These are phyloP conservation scores for Fusarium setosum DNA, from an alignment of 2,329 filamentous ascomycete species.

Conservation along the genomic window DNA sequence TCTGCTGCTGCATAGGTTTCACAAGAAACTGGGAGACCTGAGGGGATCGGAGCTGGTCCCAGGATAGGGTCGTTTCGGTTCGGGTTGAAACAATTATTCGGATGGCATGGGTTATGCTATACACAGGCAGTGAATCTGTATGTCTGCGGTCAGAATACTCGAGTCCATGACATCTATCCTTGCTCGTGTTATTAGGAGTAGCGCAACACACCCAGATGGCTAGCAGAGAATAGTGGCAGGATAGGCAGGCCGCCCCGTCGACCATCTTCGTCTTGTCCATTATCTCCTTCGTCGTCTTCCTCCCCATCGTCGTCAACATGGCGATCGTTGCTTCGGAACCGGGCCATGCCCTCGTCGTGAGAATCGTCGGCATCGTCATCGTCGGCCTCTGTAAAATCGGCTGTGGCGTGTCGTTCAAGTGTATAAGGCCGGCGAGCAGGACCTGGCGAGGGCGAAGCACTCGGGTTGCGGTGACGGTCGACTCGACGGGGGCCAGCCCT, in stretches of 20 bases:
- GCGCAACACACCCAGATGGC: constrained; percentile 72
- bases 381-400: constrained; percentile 74
- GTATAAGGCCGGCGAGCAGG: constrained; percentile 42
- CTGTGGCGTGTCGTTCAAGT: constrained; percentile 63
- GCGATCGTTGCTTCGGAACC: constrained; percentile 36
- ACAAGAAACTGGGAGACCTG: constrained; percentile 96
- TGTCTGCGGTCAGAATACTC: constrained; percentile 10
- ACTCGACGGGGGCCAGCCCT: constrained; percentile 49
- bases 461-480: constrained; percentile 42
- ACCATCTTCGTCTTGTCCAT: constrained; percentile 55
- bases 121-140: constrained; percentile 85
- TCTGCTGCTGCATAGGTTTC: constrained; percentile 94
- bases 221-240: constrained; percentile 83
- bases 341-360: constrained; percentile 48
- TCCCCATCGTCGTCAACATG: constrained; percentile 52
- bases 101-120: constrained; percentile 90
- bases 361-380: constrained; percentile 61
- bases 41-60: constrained; percentile 95
- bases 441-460: constrained; percentile 47
- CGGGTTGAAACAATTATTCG: constrained; percentile 84
- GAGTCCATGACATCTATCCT: neutral
- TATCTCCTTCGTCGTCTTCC: constrained; percentile 56
- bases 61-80: constrained; percentile 91
- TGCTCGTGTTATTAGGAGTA: neutral
- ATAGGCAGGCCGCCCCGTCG: constrained; percentile 54